Base-by-base conservation (phyloP, 129 eudicot species). In the Helianthus tuberosus region DNA sequence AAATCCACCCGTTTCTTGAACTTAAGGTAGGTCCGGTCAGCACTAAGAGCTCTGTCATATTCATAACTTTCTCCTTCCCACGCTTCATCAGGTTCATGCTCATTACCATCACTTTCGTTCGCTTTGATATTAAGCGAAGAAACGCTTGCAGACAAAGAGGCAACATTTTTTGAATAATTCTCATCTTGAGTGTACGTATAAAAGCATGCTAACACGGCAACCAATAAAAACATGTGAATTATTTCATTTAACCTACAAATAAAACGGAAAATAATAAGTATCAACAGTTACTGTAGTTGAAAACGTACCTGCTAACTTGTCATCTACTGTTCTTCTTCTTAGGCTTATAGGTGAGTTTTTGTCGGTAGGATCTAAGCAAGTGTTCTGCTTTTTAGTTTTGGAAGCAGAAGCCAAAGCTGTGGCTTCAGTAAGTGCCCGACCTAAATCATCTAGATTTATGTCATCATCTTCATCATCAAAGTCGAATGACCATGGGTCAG, bases 41-140 rank as follows among this genome's bases (percentile, higher is more conserved):
- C 97, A 80, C 66, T 85, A 32, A 87, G 76, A 72, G 99, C 85
- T 82, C 73, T 86, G 71, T 88, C 99, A 72, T 91, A 91, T 72
- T 95, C 99, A 75, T 95, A 95, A 72, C 69, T 79, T 87, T 95
- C 99, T 54, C 74, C 89, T 72, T 87, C 97, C 93, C 96, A 95
- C 57, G 51, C 62, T 85, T 95, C 98, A 46, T 77, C 85, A 2
- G 77, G 65, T 46, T 86, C 39, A 38, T 78, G 48, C 74, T 81
- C 89, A 75, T 82, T 81, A 73, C 20, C 76, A 66, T 76, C 82
- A 43, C 53, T 71, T 75, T 65, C 73, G 32, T 72, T 77, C 55
- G 85, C 91, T 76, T 85, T 75, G 8, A 75, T 72, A 70, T 82
- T 59, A 16, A 78, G 81, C 11, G 80, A 73, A 10, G 79, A 58